A percentile compares a stretch with the other conserved stretches of the same genome.
phyloP scores from a whole-genome alignment of 2,329 filamentous ascomycete species.

The Alternaria brassicicola region DNA sequence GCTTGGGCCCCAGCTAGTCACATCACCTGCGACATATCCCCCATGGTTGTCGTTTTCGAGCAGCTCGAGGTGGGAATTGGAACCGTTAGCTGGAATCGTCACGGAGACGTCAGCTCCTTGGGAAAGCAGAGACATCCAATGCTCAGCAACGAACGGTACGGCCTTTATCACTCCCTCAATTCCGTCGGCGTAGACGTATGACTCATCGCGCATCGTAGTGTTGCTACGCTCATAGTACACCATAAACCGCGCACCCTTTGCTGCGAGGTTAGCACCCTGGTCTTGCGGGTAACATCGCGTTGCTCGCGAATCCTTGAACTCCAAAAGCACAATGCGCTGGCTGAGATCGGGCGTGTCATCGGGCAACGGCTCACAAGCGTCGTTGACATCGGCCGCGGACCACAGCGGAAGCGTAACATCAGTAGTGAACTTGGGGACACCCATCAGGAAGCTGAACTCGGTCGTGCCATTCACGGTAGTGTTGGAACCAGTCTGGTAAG shows the following conservation, averaged over 20 bases:
- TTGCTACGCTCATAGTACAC: conserved; percentile 18
- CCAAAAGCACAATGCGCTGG: conserved; percentile 56
- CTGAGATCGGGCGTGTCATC: conserved; percentile 63
- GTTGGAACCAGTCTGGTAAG: conserved; percentile 42
- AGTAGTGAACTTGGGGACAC: conserved; percentile 36
- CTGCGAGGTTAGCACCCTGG: conserved; percentile 41
- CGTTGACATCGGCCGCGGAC: conserved; percentile 53
- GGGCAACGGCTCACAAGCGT: conserved; percentile 61
- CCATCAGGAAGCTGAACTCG: conserved; percentile 42
- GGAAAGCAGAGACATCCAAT: conserved; percentile 19
- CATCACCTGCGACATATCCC: conserved; percentile 9
- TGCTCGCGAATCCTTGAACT: conserved; percentile 17
- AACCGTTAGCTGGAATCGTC: conserved; percentile 17
- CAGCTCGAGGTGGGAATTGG: conserved; percentile 15
- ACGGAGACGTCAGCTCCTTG: conserved; percentile 19
- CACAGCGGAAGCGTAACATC: conserved; percentile 33
- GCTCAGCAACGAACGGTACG: conserved; percentile 15
- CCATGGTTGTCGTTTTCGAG: conserved; percentile 20
- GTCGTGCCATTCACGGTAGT: conserved; percentile 28
- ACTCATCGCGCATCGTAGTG: conserved; percentile 22
- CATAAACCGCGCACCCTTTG: conserved; percentile 62
- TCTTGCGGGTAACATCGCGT: conserved; percentile 23
- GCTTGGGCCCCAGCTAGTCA: conserved; percentile 64
- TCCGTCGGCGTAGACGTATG: conserved; percentile 20
- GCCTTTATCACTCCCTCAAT: conserved; percentile 17